Evolutionary conservation across 1,139 yeast species (phyloP).

Genomic region (Sugiyamaella novakii): DNA sequence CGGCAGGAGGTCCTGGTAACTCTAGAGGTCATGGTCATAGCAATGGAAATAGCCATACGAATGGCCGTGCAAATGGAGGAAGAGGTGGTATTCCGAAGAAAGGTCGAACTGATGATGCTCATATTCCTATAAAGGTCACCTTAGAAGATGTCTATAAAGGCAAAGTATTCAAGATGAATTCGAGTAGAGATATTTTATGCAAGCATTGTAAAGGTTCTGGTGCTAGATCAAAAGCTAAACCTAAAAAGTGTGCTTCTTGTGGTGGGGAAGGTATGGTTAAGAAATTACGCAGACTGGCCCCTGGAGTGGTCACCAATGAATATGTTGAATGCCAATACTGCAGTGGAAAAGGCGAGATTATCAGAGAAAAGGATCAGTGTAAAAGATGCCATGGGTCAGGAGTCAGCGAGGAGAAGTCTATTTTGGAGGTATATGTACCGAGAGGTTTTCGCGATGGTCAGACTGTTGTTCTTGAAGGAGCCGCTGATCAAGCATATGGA

Average conservation of each 20-base stretch:
- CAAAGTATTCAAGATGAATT: conserved; percentile 71
- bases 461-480: conserved; percentile 60
- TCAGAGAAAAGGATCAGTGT: conserved; percentile 71
- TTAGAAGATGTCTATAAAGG: conserved; percentile 82
- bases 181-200: conserved; percentile 75
- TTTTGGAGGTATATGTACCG: conserved; percentile 74
- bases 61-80: conserved; percentile 26
- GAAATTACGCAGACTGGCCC: conserved; percentile 67
- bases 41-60: conserved; percentile 17
- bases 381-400: conserved; percentile 72
- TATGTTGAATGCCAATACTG: conserved; percentile 68
- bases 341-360: conserved; percentile 67
- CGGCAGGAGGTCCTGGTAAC: conserved; percentile 26
- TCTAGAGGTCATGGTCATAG: conserved; percentile 1
- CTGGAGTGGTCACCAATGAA: conserved; percentile 72
- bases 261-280: conserved; percentile 69
- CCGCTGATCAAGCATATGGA: conserved; percentile 74
- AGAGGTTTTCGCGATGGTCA: conserved; percentile 70
- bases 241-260: conserved; percentile 64
- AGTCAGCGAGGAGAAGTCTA: conserved; percentile 65
- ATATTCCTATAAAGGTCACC: conserved; percentile 61
- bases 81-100: conserved; percentile 21
- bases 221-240: conserved; percentile 60
- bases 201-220: conserved; percentile 74
- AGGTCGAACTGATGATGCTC: conserved; percentile 66